Evolutionary conservation across 805 yeast genomes (phyloP), one percentile per base, ranked within the genome.

Genomic region (Lachancea nothofagi): DNA sequence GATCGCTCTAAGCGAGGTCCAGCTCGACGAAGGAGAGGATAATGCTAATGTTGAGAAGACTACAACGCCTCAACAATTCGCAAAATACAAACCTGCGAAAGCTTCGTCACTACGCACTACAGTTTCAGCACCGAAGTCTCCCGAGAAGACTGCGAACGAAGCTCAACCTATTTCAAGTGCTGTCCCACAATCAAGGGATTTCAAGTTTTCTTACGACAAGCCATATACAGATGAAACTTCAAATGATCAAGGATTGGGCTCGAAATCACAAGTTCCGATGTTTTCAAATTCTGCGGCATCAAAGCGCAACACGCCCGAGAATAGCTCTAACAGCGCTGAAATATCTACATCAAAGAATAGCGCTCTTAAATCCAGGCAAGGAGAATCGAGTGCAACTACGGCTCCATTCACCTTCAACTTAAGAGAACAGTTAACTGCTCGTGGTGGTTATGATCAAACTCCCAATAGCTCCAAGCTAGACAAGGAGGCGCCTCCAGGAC

Each of bases 101-200:
- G 61, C 71, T 2, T 65, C 71, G 0, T 63, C 69, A 0, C 44
- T 67, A 33, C 56, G 70, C 12, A 61, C 55, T 38, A 54, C 62
- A 2, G 51, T 62, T 5, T 45, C 54, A 0, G 50, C 57, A 3
- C 45, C 49, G 2, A 40, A 28, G 13, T 38, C 49, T 7, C 49
- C 50, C 13, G 43, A 41, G 15, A 45, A 40, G 20, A 29, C 26
- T n/a, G 31, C 24, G 15, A 21, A 24, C 3, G 33, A 29, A 10
- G 24, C 7, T 18, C 10, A 32, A 7, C 12, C 13, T 7, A 14
- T 26, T 19, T 21, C 18, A 5, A 18, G 23, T 29, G 33, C 20
- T 3, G 26, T 19, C 15, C 35, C 35, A n/a, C 7, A 32, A 15
- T 22, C 27, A 22, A 14, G 10, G n/a, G 26, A 25, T 3, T 32